Evolutionary conservation across 768 basidiomycete genomes (phyloP), one percentile per base, ranked within the genome.

Genomic region (Auriscalpium orientale): DNA sequence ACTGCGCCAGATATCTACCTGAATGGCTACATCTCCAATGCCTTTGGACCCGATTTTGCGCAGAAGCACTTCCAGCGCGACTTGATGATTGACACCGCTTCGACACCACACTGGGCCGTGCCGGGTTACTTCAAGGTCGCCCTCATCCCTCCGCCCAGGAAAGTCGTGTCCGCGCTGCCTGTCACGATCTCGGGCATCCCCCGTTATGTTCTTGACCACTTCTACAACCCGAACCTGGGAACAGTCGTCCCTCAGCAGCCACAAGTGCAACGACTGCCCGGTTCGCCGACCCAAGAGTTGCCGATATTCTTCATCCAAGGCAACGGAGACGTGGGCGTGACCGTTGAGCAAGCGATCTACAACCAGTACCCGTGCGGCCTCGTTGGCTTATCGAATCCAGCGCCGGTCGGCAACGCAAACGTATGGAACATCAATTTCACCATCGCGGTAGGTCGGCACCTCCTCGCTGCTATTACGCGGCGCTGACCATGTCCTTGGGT

Each of bases 221-320:
- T 49, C 15, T 55, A 52, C 38, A 53, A 56, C 13, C 18, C 51
- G 5, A 18, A 40, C 8, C 38, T 46, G 20, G 61, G 61, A 8
- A 59, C 51, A 4, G 51, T 62, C 45, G 20, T 62, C 2, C 61
- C 58, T 3, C 61, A 62, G 37, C 20, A 49, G 4, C 49, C 56
- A 0, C 60, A 58, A 58, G 49, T 57, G 20, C 9, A 59, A 53
- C 55, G 51, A 9, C 56, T 57, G 20, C 57, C 60, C 28, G 61
- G 60, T 18, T 50, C 55, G 6, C 54, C 56, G 8, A 58, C 61
- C n/a, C 34, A 52, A 21, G 54, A 54, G 34, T 46, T 62, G 16
- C 61, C 61, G n/a, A 56, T 62, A 34, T 62, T 62, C 46, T 59
- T 62, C 44, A 46, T 59, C 43, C 61, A 60, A n/a, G 50, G 50